A percentile compares a stretch with the other conserved stretches of the same genome.
Conservation (phyloP, 1,139 yeast species). For the Sporopachydermia cereana region DNA sequence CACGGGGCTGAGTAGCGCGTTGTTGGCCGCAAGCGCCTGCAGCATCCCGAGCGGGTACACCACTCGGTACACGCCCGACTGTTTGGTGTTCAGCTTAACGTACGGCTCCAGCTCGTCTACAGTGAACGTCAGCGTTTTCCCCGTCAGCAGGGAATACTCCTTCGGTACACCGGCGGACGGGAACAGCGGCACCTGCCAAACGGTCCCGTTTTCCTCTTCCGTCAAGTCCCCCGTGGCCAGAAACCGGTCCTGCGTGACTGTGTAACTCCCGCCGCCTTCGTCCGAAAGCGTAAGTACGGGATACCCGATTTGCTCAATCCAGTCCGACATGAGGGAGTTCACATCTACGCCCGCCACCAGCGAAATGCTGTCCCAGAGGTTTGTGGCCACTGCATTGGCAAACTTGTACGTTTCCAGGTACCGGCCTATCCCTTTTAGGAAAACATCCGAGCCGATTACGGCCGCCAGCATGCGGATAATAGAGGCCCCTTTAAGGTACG, state of each 20-base stretch:
- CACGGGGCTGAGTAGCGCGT: constrained; percentile 36
- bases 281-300: constrained; percentile 42
- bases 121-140: constrained; percentile 14
- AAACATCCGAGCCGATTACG: constrained; percentile 53
- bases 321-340: constrained; percentile 38
- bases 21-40: constrained; percentile 32
- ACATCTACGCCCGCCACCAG: constrained; percentile 47
- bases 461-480: constrained; percentile 59
- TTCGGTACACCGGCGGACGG: constrained; percentile 14
- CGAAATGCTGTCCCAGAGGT: constrained; percentile 46
- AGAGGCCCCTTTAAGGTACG: constrained; percentile 70
- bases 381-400: constrained; percentile 49
- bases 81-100: constrained; percentile 51
- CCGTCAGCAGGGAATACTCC: constrained; percentile 14
- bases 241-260: constrained; percentile 42
- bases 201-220: constrained; percentile 35
- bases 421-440: constrained; percentile 58
- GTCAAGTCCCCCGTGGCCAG: constrained; percentile 43
- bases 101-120: constrained; percentile 23
- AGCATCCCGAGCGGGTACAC: constrained; percentile 44
- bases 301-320: constrained; percentile 58
- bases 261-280: constrained; percentile 20
- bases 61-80: constrained; percentile 57
- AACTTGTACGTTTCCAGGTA: constrained; percentile 47
- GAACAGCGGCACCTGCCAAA: constrained; percentile 67